A percentile compares a stretch with the other conserved stretches of the same genome.
phyloP scores from a whole-genome alignment of 371 early-diverging fungal genomes.

The Saksenaea oblongispora region DNA sequence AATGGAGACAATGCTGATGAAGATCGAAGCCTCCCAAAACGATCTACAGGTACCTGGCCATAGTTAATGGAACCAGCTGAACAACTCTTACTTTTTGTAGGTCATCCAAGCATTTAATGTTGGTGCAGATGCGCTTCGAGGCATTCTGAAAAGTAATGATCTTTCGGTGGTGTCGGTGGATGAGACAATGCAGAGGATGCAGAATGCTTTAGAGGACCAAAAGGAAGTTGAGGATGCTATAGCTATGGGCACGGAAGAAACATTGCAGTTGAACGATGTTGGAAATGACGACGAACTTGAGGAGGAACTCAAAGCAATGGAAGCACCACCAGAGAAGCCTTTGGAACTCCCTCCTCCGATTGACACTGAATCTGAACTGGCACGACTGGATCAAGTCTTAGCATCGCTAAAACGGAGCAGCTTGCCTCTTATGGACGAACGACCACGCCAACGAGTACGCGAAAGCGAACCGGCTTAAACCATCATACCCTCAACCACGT shows the following conservation, averaged over 20 bases:
- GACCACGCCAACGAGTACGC: neutral
- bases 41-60: slow-evolving; percentile 50
- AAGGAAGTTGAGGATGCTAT: slow-evolving; percentile 59
- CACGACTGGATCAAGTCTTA: slow-evolving; percentile 12
- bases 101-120: slow-evolving; percentile 55
- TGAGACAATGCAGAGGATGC: slow-evolving; percentile 48
- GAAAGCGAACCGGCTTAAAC: neutral
- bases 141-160: slow-evolving; percentile 31
- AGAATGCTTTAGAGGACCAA: slow-evolving; percentile 52
- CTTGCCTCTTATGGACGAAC: neutral
- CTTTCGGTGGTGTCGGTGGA: slow-evolving; percentile 47
- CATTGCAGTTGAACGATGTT: slow-evolving; percentile 1
- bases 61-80: neutral
- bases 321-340: slow-evolving; percentile 3
- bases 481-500: neutral
- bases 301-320: slow-evolving; percentile 42
- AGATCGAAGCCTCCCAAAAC: slow-evolving; percentile 54
- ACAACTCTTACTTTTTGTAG: slow-evolving; percentile 18
- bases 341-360: slow-evolving; percentile 10
- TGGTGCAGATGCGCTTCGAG: slow-evolving; percentile 50
- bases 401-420: slow-evolving; percentile 4
- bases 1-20: slow-evolving; percentile 54
- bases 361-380: slow-evolving; percentile 13
- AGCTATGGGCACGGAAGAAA: slow-evolving; percentile 26
- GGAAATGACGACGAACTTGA: slow-evolving; percentile 47